These are phyloP conservation scores for Daldinia sp. DNA, from an alignment of 2,329 filamentous ascomycete genomes.

Conservation along the genomic window DNA sequence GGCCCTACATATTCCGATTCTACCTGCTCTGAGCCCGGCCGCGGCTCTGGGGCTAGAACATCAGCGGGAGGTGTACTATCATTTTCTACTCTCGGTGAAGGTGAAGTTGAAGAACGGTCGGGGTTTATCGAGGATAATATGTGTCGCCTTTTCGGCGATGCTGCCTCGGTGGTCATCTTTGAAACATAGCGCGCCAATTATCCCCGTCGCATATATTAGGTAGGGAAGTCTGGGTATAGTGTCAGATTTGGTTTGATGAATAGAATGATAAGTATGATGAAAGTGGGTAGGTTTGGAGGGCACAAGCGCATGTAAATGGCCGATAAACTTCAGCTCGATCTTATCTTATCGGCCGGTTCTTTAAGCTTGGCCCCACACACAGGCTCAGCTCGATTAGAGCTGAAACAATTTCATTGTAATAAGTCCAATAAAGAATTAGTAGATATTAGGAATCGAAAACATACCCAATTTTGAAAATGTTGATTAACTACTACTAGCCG, in stretches of 20 bases:
- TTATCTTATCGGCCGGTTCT: background rate
- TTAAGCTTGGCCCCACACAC: background rate
- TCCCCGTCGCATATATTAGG: background rate
- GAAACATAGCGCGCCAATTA: constrained; percentile 31
- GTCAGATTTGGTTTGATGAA: background rate
- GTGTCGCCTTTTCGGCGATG: constrained; percentile 48
- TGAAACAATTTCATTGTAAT: background rate
- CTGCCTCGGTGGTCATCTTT: constrained; percentile 43
- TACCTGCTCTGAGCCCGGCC: constrained; percentile 27
- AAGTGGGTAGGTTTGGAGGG: background rate
- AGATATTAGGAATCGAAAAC: no score
- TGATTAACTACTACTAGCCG: no score
- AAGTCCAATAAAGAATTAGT: background rate
- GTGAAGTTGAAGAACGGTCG: constrained; percentile 35
- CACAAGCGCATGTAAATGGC: background rate
- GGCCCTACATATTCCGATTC: constrained; percentile 13
- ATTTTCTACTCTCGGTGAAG: constrained; percentile 32
- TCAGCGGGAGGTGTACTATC: constrained; percentile 8
- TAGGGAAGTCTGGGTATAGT: background rate
- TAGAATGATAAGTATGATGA: background rate
- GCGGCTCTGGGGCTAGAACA: constrained; percentile 25
- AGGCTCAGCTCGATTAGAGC: background rate
- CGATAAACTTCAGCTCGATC: background rate
- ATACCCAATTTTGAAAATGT: no score
- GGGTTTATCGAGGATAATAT: constrained; percentile 48